Evolutionary conservation across 495 filamentous ascomycete species (phyloP), one percentile per base, ranked within the genome.

Genomic region (Trichoderma orchidacearum): DNA sequence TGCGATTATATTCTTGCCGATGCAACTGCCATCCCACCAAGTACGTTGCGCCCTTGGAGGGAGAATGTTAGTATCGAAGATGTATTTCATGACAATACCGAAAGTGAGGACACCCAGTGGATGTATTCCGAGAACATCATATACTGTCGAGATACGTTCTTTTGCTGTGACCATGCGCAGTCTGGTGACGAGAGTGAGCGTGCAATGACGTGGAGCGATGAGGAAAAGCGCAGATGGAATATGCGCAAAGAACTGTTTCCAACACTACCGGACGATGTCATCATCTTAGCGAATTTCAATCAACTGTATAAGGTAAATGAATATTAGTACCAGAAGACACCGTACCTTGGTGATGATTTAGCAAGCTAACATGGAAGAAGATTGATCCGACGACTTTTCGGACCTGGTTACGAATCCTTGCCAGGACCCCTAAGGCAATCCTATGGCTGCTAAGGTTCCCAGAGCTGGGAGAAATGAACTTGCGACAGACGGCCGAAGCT

Each of bases 281-380:
- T 99, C 62, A 96, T 99, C 60, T 79, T 99, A 45, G 93, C 87
- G 11, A 99, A 99, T 71, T 99, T 99, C 69, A 99, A 99, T 69
- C 93, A 99, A 70, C 73, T 99, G 25, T 99, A 99, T 75, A 99
- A 99, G 85, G 93, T 94, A 75, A 62, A 74, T 68, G 41, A 59
- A 98, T 74, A 96, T 96, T 84, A 93, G n/a, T n/a, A n/a, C n/a
- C n/a, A n/a, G 92, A 74, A 62, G 74, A 67, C 38, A 59, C n/a
- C n/a, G n/a, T 51, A 41, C 29, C 36, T 25, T 55, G 1, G n/a
- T 1, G 55, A 51, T 52, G 5, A n/a, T 29, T 23, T 12, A 27
- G 23, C 31, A 17, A 34, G 29, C 53, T 55, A 55, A 27, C 54
- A 8, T 15, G 30, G 48, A 50, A 38, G 11, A 62, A 98, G 93